Evolutionary conservation across 1,284 basidiomycete species (phyloP).

Genomic region (Irpex rosettiformis): DNA sequence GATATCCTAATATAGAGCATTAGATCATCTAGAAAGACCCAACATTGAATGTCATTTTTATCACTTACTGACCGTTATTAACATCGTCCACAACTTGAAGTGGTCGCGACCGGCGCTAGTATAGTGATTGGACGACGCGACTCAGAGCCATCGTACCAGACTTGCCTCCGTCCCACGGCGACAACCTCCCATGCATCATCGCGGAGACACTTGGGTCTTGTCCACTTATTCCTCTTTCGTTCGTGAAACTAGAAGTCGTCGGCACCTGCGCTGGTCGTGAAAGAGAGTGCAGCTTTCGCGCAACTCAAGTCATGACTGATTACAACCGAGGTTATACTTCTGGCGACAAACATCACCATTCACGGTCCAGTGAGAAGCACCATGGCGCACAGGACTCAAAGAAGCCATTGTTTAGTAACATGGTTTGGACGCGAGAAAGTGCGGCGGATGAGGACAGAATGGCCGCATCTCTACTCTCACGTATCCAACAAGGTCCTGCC

Average conservation of each 20-base stretch:
- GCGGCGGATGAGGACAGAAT: not conserved
- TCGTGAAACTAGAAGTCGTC: not conserved
- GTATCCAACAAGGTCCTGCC: slow-evolving; percentile 2
- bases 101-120: not conserved
- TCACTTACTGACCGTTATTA: too few species aligned
- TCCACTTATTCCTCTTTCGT: not conserved
- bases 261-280: not conserved
- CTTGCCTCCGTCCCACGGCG: not conserved
- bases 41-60: not conserved
- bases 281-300: not conserved
- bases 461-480: slow-evolving; percentile 3
- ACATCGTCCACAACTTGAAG: too few species aligned
- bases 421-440: not conserved
- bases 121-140: not conserved
- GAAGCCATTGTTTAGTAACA: not conserved
- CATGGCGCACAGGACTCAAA: not conserved
- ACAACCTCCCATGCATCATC: not conserved
- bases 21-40: not conserved
- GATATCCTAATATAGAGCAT: not conserved
- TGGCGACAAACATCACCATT: not conserved
- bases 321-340: not conserved
- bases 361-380: not conserved
- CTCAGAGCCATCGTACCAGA: not conserved
- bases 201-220: not conserved
- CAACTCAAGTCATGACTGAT: not conserved